These are phyloP conservation scores for Entomortierella lignicola DNA, from an alignment of 192 early-diverging fungal genomes.

Conservation along the genomic window DNA sequence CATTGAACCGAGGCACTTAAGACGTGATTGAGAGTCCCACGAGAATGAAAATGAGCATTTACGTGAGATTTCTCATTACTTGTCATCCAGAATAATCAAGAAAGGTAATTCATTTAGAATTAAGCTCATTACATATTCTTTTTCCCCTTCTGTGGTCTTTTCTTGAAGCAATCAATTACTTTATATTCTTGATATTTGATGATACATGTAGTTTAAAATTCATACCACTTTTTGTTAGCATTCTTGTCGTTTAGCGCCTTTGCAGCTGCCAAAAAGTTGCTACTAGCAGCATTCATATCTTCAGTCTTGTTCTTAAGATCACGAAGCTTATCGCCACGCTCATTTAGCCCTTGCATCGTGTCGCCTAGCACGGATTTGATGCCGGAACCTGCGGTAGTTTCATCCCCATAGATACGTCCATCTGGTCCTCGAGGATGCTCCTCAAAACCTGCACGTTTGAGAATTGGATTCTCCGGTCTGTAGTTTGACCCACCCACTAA, in stretches of 20 bases:
- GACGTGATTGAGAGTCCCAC: no score
- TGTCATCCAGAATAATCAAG: no score
- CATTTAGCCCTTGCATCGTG: slow-evolving; percentile 60
- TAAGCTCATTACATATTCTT: no score
- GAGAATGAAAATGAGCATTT: no score
- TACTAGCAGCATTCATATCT: slow-evolving; percentile 64
- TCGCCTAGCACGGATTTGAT: slow-evolving; percentile 31
- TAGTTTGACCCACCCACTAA: slow-evolving; percentile 43
- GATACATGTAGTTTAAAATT: no score
- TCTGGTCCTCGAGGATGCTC: slow-evolving; percentile 9
- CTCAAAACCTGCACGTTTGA: slow-evolving; percentile 42
- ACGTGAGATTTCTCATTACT: no score
- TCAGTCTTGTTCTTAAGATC: slow-evolving; percentile 68
- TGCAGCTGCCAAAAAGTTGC: slow-evolving; percentile 67
- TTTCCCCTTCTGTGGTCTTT: no score
- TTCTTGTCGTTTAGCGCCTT: slow-evolving; percentile 72
- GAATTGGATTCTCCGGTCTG: slow-evolving; percentile 30
- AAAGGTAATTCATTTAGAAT: no score
- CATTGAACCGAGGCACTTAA: no score
- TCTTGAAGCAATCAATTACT: no score
- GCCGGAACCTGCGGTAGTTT: neutral
- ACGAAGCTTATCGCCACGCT: slow-evolving; percentile 72
- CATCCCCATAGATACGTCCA: neutral
- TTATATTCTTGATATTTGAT: no score
- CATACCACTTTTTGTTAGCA: slow-evolving; percentile 75